Evolutionary conservation across 2,329 filamentous ascomycete genomes (phyloP).

Genomic region (Colletotrichum sp.): DNA sequence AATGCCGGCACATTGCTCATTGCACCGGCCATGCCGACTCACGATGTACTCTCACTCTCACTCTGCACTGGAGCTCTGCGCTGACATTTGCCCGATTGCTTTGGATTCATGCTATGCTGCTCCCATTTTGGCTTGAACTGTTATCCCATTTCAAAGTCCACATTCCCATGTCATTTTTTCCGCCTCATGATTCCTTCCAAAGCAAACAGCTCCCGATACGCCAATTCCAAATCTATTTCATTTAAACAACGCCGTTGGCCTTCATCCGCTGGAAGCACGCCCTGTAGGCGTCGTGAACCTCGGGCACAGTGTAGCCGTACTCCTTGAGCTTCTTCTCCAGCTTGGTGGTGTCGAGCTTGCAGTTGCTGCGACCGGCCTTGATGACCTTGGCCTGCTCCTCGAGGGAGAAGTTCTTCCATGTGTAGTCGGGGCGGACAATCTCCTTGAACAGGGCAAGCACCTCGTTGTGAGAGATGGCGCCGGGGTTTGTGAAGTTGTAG

Average conservation of each 20-base stretch:
- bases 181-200: neutral
- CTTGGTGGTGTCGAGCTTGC: constrained; percentile 67
- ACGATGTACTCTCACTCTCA: neutral
- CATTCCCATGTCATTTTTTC: neutral
- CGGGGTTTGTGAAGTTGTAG: constrained; percentile 75
- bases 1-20: neutral
- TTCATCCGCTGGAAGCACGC: constrained; percentile 70
- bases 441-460: constrained; percentile 67
- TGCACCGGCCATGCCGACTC: neutral
- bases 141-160: neutral
- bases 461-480: constrained; percentile 74
- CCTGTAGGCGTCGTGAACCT: constrained; percentile 67
- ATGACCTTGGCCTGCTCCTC: constrained; percentile 72
- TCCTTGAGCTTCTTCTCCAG: constrained; percentile 63
- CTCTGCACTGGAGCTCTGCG: neutral
- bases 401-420: constrained; percentile 70
- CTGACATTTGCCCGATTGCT: neutral
- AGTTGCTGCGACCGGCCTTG: constrained; percentile 72
- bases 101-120: neutral
- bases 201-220: neutral
- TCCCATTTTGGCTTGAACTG: neutral
- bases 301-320: constrained; percentile 63
- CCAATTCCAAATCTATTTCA: neutral
- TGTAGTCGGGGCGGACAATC: constrained; percentile 64
- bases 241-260: constrained; percentile 56